A percentile compares a stretch with the other conserved stretches of the same genome.
Conservation (phyloP, 2,329 filamentous ascomycete species). For the Scedosporium aurantiacum region DNA sequence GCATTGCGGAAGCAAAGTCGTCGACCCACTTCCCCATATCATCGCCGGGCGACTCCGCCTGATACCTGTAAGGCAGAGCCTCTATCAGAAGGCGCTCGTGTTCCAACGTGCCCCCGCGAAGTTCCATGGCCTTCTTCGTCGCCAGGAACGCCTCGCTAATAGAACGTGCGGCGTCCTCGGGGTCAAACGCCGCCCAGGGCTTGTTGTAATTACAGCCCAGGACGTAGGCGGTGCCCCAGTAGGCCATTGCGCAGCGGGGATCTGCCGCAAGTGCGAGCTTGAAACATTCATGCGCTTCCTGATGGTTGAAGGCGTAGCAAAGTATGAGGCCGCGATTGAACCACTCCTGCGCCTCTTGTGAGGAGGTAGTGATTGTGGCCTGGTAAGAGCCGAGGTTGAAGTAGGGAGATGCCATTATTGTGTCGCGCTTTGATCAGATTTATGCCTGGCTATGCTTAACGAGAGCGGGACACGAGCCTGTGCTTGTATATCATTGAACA, state of each 20-base stretch:
- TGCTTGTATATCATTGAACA: too few species aligned
- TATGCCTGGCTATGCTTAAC: too few species aligned
- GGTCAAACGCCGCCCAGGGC: constrained; percentile 62
- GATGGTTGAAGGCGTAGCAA: constrained; percentile 68
- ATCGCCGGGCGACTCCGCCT: constrained; percentile 32
- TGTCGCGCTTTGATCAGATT: too few species aligned
- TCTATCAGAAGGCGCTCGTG: constrained; percentile 36
- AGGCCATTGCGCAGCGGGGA: constrained; percentile 45
- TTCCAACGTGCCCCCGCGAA: background rate
- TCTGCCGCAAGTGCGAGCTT: constrained; percentile 44
- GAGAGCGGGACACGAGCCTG: too few species aligned
- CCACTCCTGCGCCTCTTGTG: constrained; percentile 47
- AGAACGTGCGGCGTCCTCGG: constrained; percentile 29
- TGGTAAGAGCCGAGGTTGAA: constrained; percentile 52
- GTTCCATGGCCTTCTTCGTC: background rate
- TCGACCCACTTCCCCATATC: constrained; percentile 45
- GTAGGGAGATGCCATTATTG: constrained; percentile 19
- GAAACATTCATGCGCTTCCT: constrained; percentile 57
- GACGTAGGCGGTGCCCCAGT: constrained; percentile 61
- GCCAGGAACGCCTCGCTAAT: background rate
- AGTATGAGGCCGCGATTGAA: constrained; percentile 62
- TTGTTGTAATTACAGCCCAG: constrained; percentile 70
- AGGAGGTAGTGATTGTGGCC: constrained; percentile 43
- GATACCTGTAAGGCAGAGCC: constrained; percentile 53
- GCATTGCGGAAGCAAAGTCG: constrained; percentile 29